A percentile compares a stretch with the other conserved stretches of the same genome.
Conservation (phyloP, 2,329 filamentous ascomycete genomes). For the Colletotrichum neosansevieriae region DNA sequence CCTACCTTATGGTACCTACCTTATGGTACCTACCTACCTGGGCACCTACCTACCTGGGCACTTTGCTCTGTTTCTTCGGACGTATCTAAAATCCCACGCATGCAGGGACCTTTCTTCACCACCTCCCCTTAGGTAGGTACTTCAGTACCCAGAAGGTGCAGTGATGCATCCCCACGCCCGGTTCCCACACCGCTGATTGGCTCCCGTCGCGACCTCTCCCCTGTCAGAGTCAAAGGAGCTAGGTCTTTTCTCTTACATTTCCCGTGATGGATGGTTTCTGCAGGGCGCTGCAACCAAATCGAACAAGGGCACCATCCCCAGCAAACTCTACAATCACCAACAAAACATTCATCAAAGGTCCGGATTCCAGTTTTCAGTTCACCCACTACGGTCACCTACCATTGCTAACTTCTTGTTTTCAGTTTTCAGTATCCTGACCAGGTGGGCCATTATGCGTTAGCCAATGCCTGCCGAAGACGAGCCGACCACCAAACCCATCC, state of each 20-base stretch:
- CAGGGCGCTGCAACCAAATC: background rate
- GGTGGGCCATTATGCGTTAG: background rate
- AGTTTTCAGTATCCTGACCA: background rate
- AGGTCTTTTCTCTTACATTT: background rate
- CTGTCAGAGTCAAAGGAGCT: background rate
- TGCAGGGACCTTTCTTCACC: too few relatives aligned
- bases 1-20: background rate
- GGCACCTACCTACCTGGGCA: too few relatives aligned
- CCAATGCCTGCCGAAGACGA: background rate
- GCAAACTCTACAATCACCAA: background rate
- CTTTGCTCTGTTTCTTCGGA: background rate
- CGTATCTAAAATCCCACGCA: background rate
- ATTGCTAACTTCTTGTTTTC: background rate
- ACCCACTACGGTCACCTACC: background rate
- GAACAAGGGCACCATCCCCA: background rate
- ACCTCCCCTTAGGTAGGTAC: background rate
- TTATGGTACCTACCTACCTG: background rate
- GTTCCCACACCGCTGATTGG: too few relatives aligned
- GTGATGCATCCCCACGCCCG: background rate
- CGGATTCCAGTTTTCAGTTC: background rate
- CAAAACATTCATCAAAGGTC: background rate
- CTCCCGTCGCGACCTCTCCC: background rate
- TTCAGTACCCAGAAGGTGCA: background rate
- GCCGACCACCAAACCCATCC: background rate
- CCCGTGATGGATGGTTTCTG: background rate